Base-by-base conservation (phyloP, 2,329 filamentous ascomycete genomes). In the Sarocladium brachiariae region DNA sequence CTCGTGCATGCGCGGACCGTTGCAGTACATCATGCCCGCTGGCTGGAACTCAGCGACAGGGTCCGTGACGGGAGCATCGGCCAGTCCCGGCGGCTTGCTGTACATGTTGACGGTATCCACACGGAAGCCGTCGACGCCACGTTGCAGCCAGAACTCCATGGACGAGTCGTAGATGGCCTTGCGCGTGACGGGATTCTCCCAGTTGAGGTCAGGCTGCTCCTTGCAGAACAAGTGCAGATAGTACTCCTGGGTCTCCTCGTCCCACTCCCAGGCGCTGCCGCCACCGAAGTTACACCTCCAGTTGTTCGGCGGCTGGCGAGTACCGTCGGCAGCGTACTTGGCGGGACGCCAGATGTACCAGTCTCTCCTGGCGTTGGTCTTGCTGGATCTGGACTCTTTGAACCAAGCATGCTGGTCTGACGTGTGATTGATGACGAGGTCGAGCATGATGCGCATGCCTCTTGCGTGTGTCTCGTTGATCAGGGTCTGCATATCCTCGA, bases 191-290 rank as follows among this genome's bases (percentile, higher is more conserved):
- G 74, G 73, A 52, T 84, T 86, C 60, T 91, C 86, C 87, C 87
- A 93, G 67, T 93, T 93, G n/a, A 93, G 73, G 58, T 93, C 89
- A 0, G 89, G 88, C 63, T 92, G 88, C 56, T 87, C 81, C 4
- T 77, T 77, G 6, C 84, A 81, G 63, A 89, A 95, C 10, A 93
- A 74, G 54, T 86, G 82, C 0, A 91, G 77, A 59, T 89, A 91
- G 64, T 89, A 91, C 65, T 91, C 84, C 45, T 76, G 73, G 0
- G 86, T 88, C n/a, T 67, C 62, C 56, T 87, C 81, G 58, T 90
- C 86, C 71, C 80, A 91, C 53, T 82, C 71, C 86, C 85, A 89
- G 0, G 76, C 80, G 50, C 77, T 77, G 14, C 75, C 77, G 27
- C 74, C 75, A 11, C 75, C 75, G 55, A 81, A 86, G 68, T 74